A percentile compares a stretch with the other conserved stretches of the same genome.
These are phyloP conservation scores for Isabelozyma pseudorhagii DNA, from an alignment of 805 yeast species.

Conservation along the genomic window DNA sequence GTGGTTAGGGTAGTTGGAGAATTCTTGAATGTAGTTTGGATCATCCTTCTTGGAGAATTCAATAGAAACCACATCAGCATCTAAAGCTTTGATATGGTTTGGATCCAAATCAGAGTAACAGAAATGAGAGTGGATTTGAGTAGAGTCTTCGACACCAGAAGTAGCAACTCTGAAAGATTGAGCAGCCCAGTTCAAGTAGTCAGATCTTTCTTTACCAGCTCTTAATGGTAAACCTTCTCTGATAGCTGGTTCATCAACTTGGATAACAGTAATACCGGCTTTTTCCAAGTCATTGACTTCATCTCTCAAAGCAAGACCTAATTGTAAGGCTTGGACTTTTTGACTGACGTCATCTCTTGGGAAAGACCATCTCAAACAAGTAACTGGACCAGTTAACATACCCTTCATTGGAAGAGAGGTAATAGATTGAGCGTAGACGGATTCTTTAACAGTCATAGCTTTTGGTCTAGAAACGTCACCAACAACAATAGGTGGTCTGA, in stretches of 20 bases:
- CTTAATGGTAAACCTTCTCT: conserved; percentile 99
- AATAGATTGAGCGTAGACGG: conserved; percentile 97
- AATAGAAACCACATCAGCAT: conserved; percentile 98
- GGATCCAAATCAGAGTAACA: conserved; percentile 99
- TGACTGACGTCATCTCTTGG: conserved; percentile 98
- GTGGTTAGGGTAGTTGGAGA: conserved; percentile 98
- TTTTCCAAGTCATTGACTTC: conserved; percentile 98
- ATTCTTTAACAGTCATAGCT: conserved; percentile 98
- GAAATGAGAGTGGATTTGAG: conserved; percentile 99
- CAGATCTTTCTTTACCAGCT: conserved; percentile 95
- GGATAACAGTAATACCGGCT: conserved; percentile 97
- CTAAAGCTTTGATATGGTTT: conserved; percentile 98
- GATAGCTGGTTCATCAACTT: conserved; percentile 99
- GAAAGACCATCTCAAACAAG: conserved; percentile 99
- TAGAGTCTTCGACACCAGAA: conserved; percentile 90
- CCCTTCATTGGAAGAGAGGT: conserved; percentile 97
- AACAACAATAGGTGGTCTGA: conserved; percentile 98
- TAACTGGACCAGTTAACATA: conserved; percentile 99
- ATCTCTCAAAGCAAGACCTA: conserved; percentile 96
- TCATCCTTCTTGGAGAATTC: conserved; percentile 99
- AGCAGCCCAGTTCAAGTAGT: conserved; percentile 98
- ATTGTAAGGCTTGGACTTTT: conserved; percentile 92
- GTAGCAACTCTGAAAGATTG: conserved; percentile 99
- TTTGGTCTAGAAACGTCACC: conserved; percentile 99
- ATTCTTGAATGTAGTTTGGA: conserved; percentile 96